These are phyloP conservation scores for Podospora pseudopauciseta DNA, from an alignment of 495 filamentous ascomycete genomes.

Conservation along the genomic window DNA sequence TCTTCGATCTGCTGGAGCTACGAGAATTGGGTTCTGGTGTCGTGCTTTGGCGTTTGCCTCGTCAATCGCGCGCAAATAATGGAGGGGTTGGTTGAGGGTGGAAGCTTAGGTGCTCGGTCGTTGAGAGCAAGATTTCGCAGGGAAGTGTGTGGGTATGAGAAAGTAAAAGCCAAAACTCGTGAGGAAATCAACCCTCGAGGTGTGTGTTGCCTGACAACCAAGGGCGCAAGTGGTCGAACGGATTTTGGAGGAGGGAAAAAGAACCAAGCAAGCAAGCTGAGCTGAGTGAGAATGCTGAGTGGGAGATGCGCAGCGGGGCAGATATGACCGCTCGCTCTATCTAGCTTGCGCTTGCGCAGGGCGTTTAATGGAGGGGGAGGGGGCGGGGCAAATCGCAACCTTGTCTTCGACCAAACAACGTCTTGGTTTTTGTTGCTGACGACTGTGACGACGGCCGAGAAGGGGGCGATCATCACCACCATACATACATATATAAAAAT, in stretches of 20 bases:
- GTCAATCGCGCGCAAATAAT: not conserved
- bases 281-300: constrained; percentile 1
- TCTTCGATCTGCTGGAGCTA: not conserved
- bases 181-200: not conserved
- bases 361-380: not conserved
- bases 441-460: not conserved
- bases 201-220: not conserved
- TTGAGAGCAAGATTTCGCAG: not conserved
- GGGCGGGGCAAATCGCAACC: not conserved
- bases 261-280: constrained; percentile 1
- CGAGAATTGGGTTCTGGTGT: not conserved
- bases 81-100: not conserved
- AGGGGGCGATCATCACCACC: not conserved
- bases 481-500: not conserved
- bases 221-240: not conserved
- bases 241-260: not conserved
- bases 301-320: not conserved
- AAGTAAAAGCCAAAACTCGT: not conserved
- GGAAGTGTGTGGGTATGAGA: not conserved
- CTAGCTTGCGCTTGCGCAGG: not conserved
- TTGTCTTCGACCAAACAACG: not conserved
- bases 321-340: not conserved
- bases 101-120: not conserved
- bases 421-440: not conserved
- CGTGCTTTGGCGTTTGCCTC: not conserved